A percentile compares a stretch with the other conserved stretches of the same genome.
Evolutionary conservation across 441 rosid genomes (phyloP).

Genomic region (Metrosideros polymorpha): DNA sequence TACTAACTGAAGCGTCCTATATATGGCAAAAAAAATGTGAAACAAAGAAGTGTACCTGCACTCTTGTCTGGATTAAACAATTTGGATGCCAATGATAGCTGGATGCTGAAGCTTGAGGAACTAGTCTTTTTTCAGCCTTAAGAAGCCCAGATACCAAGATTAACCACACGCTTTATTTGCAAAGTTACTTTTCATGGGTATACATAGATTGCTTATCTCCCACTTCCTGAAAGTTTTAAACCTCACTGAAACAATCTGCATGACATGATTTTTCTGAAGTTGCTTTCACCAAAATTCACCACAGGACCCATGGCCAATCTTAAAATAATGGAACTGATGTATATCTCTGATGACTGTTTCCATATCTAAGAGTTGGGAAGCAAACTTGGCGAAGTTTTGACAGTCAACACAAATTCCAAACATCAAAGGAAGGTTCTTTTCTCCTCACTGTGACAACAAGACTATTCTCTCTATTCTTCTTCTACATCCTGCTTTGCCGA

Average conservation of each 20-base stretch:
- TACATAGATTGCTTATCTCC: not conserved
- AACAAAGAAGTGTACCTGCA: not conserved
- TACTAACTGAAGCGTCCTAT: not conserved
- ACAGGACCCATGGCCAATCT: slow-evolving; percentile 18
- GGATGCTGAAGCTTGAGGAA: not conserved
- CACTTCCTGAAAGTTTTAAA: not conserved
- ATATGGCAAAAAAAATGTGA: not conserved
- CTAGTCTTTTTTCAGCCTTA: not conserved
- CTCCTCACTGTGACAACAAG: slow-evolving; percentile 21
- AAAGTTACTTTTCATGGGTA: not conserved
- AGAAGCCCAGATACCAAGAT: not conserved
- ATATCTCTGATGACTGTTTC: slow-evolving; percentile 20
- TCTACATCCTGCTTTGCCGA: slow-evolving; percentile 18
- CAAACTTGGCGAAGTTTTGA: slow-evolving; percentile 15
- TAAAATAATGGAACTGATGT: slow-evolving; percentile 18
- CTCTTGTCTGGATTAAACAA: not conserved
- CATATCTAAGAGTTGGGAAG: slow-evolving; percentile 12
- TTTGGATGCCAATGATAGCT: not conserved
- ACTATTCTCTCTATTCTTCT: slow-evolving; percentile 17
- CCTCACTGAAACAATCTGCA: not conserved
- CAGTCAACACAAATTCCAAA: slow-evolving; percentile 14
- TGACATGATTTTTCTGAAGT: not conserved
- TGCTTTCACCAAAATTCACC: slow-evolving; percentile 11
- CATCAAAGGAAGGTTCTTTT: slow-evolving; percentile 12
- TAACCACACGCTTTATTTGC: not conserved